These are phyloP conservation scores for Colletotrichum ledebouriae DNA, from an alignment of 2,329 filamentous ascomycete species.

Conservation along the genomic window DNA sequence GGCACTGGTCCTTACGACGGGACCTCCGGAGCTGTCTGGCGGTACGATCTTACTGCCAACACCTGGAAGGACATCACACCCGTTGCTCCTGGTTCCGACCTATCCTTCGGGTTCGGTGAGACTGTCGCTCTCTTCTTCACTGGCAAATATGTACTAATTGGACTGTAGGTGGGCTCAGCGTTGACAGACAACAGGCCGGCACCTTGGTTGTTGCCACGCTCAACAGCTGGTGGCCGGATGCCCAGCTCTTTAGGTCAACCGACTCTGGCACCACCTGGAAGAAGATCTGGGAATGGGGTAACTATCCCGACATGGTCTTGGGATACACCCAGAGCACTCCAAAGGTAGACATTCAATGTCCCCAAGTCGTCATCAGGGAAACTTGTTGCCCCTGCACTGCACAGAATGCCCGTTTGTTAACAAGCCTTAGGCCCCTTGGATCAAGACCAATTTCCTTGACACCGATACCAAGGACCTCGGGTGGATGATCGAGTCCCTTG, in stretches of 20 bases:
- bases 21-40: slow-evolving; percentile 64
- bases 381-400: too few species aligned
- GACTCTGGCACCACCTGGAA: slow-evolving; percentile 69
- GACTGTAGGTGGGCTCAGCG: slow-evolving; percentile 56
- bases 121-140: background rate
- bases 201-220: slow-evolving; percentile 68
- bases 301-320: slow-evolving; percentile 58
- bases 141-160: background rate
- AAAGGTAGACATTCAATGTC: slow-evolving; percentile 46
- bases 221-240: slow-evolving; percentile 73
- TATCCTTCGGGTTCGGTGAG: slow-evolving; percentile 67
- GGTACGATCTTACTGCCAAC: slow-evolving; percentile 63
- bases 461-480: slow-evolving; percentile 64
- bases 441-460: slow-evolving; percentile 63
- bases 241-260: slow-evolving; percentile 67
- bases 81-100: slow-evolving; percentile 56
- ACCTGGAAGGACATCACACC: slow-evolving; percentile 71
- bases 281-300: slow-evolving; percentile 64
- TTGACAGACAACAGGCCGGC: slow-evolving; percentile 67
- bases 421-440: slow-evolving; percentile 61
- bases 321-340: slow-evolving; percentile 62
- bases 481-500: slow-evolving; percentile 73
- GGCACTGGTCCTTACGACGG: slow-evolving; percentile 71
- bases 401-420: background rate
- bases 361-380: too few species aligned